A percentile compares a stretch with the other conserved stretches of the same genome.
Evolutionary conservation across 148 eudicot species (phyloP).

Genomic region (Cornus suecica): DNA sequence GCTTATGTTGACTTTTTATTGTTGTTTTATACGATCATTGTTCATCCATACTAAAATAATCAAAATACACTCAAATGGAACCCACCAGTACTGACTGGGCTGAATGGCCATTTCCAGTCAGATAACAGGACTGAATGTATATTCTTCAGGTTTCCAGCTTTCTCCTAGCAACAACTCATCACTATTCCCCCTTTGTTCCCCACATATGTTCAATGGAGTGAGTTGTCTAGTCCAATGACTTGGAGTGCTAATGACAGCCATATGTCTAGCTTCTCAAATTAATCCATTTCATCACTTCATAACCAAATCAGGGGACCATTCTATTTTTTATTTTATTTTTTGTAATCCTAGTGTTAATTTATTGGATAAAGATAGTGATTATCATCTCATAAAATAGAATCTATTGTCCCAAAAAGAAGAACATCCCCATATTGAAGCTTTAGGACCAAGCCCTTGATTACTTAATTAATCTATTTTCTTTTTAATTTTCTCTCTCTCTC

Average conservation of each 20-base stretch:
- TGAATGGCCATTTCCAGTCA: too few relatives aligned
- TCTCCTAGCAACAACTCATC: neutral
- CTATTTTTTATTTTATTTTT: neutral
- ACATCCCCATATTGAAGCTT: neutral
- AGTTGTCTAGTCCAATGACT: neutral
- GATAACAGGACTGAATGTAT: too few relatives aligned
- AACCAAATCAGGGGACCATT: neutral
- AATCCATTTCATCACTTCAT: neutral
- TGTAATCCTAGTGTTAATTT: neutral
- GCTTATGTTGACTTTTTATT: too few relatives aligned
- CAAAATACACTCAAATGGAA: too few relatives aligned
- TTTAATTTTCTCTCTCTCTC: too few relatives aligned
- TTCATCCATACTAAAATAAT: too few relatives aligned
- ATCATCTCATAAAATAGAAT: neutral
- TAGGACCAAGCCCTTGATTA: slow-evolving; percentile 1
- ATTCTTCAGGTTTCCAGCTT: too few relatives aligned
- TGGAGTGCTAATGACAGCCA: slow-evolving; percentile 3
- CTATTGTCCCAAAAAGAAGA: slow-evolving; percentile 8
- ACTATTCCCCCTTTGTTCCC: neutral
- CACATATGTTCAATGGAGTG: neutral
- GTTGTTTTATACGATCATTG: too few relatives aligned
- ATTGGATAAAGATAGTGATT: neutral
- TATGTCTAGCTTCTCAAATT: neutral
- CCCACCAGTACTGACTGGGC: too few relatives aligned
- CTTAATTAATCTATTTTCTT: neutral